phyloP scores from a whole-genome alignment of 176 grass and related monocot genomes.

The Oryza coarctata region DNA sequence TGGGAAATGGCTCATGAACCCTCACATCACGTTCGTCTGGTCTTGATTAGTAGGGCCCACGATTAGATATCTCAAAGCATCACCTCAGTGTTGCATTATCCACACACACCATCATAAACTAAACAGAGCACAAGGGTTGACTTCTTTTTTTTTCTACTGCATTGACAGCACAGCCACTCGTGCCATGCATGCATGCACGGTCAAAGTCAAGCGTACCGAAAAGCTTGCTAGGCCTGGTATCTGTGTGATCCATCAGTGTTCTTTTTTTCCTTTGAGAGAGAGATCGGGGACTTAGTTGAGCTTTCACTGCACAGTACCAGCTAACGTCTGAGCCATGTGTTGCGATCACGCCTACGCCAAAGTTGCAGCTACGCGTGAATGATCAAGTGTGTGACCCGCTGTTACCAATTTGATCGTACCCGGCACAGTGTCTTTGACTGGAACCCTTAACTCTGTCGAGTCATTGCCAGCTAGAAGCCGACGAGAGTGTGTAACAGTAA shows the following conservation, averaged over 20 bases:
- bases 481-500: constrained; percentile 6
- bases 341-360: background rate
- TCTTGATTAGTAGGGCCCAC: constrained; percentile 29
- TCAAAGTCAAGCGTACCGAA: background rate
- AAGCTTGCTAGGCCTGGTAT: background rate
- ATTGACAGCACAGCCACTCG: background rate
- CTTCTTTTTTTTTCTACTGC: background rate
- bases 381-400: background rate
- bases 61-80: constrained; percentile 39
- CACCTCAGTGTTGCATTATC: background rate
- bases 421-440: constrained; percentile 32
- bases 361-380: background rate
- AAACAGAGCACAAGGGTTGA: constrained; percentile 1
- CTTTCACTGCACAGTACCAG: background rate
- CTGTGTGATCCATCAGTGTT: background rate
- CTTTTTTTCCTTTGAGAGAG: background rate
- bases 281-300: background rate
- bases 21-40: background rate
- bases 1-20: constrained; percentile 27
- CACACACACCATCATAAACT: background rate
- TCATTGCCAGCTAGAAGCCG: constrained; percentile 8
- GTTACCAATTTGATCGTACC: background rate
- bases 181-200: background rate
- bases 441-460: constrained; percentile 26
- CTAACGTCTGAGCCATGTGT: background rate